These are phyloP conservation scores for Aspergillus ellipticus DNA, from an alignment of 495 filamentous ascomycete species.

Conservation along the genomic window DNA sequence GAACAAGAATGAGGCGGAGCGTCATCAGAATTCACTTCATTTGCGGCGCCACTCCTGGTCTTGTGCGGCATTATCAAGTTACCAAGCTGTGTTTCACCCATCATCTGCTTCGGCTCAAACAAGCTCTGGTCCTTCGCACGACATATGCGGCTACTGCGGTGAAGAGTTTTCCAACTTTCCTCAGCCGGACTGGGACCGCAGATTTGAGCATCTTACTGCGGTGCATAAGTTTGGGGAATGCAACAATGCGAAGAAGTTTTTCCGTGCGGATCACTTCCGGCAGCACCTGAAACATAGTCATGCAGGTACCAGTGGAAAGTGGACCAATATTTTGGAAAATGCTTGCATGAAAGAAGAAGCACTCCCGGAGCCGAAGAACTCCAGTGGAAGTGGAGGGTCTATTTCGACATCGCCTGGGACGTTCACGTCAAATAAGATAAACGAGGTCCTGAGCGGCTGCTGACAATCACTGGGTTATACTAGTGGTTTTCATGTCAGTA, in stretches of 20 bases:
- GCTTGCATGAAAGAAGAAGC: slow-evolving; percentile 95
- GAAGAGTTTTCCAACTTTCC: slow-evolving; percentile 78
- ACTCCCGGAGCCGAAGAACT: slow-evolving; percentile 37
- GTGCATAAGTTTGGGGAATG: slow-evolving; percentile 97
- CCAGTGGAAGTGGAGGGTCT: slow-evolving; percentile 1
- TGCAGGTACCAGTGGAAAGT: slow-evolving; percentile 93
- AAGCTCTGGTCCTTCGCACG: slow-evolving; percentile 44
- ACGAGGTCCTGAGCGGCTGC: slow-evolving; percentile 32
- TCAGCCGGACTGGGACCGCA: slow-evolving; percentile 74
- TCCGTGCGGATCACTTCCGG: slow-evolving; percentile 93
- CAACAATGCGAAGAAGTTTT: slow-evolving; percentile 98
- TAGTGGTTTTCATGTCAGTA: background rate
- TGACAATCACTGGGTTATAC: slow-evolving; percentile 16
- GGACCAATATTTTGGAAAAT: slow-evolving; percentile 97
- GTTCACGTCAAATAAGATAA: slow-evolving; percentile 34
- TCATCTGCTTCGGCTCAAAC: slow-evolving; percentile 48
- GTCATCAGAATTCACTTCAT: slow-evolving; percentile 96
- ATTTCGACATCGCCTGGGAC: slow-evolving; percentile 18
- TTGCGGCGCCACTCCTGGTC: slow-evolving; percentile 97
- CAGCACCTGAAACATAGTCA: slow-evolving; percentile 99
- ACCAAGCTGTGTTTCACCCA: slow-evolving; percentile 80
- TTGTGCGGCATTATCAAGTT: slow-evolving; percentile 76
- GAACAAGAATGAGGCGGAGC: slow-evolving; percentile 98
- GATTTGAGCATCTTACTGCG: slow-evolving; percentile 80
- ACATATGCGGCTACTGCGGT: slow-evolving; percentile 94